Evolutionary conservation across 73 alveolate species (phyloP).

Genomic region (Paramecium biaurelia): DNA sequence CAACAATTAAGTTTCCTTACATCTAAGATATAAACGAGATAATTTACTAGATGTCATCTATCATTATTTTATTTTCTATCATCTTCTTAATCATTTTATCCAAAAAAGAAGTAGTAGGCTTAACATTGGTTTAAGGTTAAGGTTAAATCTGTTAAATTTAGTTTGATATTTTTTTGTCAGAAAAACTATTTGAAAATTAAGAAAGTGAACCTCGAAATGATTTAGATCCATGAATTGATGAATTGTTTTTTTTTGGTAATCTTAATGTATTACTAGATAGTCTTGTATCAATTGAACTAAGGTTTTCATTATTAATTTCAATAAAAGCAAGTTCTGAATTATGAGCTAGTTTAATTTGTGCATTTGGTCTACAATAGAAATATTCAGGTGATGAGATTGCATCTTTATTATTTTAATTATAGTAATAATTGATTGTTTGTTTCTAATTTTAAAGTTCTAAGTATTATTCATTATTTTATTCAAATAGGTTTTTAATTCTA

Average conservation of each 20-base stretch:
- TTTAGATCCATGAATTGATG: neutral
- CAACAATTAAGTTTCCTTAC: neutral
- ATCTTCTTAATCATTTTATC: slow-evolving; percentile 32
- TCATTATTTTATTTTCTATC: neutral
- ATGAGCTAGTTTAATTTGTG: neutral
- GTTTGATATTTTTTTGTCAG: neutral
- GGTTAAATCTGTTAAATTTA: neutral
- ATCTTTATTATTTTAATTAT: neutral
- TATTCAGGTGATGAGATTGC: neutral
- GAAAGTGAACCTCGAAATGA: neutral
- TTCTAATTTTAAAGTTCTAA: neutral
- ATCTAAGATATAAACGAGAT: neutral
- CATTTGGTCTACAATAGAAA: neutral
- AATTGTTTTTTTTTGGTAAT: neutral
- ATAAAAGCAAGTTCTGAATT: neutral
- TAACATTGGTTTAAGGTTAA: neutral
- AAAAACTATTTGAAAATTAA: neutral
- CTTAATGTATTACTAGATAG: neutral
- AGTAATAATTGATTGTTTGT: neutral
- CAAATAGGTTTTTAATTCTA: neutral
- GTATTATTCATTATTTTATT: neutral
- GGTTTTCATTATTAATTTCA: neutral
- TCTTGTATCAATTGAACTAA: slow-evolving; percentile 16
- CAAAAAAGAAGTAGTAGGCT: neutral
- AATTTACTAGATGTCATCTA: neutral